Evolutionary conservation across 73 alveolate species (phyloP).

Genomic region (Paramecium pentaurelia): DNA sequence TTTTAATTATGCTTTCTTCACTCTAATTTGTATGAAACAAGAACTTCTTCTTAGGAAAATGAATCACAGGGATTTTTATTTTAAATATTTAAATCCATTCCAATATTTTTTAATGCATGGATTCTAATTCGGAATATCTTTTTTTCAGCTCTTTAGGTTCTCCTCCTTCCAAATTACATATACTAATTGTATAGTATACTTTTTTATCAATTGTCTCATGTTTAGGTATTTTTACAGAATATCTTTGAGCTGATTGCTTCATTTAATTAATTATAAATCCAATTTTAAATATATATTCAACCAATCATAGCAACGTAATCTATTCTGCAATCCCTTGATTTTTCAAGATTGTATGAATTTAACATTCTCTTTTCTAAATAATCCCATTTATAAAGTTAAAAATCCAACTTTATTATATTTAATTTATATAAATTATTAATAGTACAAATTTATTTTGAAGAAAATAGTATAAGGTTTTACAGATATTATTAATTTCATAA

Average conservation of each 20-base stretch:
- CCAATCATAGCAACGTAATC: background rate
- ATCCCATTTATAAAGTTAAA: background rate
- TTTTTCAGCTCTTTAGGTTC: background rate
- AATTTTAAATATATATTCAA: background rate
- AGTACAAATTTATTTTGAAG: background rate
- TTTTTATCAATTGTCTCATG: background rate
- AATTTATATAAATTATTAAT: background rate
- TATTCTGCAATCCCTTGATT: background rate
- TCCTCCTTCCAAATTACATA: background rate
- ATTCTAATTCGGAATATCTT: background rate
- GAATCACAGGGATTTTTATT: background rate
- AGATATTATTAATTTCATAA: too few relatives aligned
- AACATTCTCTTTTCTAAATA: background rate
- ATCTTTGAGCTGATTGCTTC: background rate
- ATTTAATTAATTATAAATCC: background rate
- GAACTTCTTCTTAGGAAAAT: background rate
- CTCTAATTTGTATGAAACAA: background rate
- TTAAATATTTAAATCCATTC: conserved; percentile 12
- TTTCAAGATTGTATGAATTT: background rate
- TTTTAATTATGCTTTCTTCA: background rate
- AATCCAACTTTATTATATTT: background rate
- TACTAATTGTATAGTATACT: background rate
- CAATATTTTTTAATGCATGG: background rate
- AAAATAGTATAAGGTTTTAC: too few relatives aligned
- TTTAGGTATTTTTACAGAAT: background rate